Conservation (phyloP, 371 early-diverging fungal species). For the Cokeromyces recurvatus region DNA sequence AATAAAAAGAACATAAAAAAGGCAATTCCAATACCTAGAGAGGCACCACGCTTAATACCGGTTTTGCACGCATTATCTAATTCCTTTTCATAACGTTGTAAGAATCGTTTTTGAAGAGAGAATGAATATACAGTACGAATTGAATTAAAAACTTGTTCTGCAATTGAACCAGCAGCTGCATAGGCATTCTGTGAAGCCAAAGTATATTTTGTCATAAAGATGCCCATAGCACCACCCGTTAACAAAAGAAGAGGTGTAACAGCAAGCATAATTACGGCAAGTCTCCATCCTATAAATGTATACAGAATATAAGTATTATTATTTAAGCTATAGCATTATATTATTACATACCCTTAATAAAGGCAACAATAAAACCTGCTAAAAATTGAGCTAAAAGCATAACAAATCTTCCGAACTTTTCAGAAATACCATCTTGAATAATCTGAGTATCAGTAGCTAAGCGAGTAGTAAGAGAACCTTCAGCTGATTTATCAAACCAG, state of each 20-base stretch:
- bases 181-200: slow-evolving; percentile 27
- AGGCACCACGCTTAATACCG: slow-evolving; percentile 48
- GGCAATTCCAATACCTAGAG: slow-evolving; percentile 53
- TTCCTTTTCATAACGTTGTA: slow-evolving; percentile 51
- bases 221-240: slow-evolving; percentile 57
- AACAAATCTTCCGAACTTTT: slow-evolving; percentile 72
- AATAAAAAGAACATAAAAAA: slow-evolving; percentile 58
- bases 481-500: slow-evolving; percentile 74
- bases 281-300: slow-evolving; percentile 56
- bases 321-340: too few relatives aligned
- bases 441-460: slow-evolving; percentile 70
- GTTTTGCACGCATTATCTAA: slow-evolving; percentile 46
- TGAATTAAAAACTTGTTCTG: slow-evolving; percentile 68
- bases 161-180: slow-evolving; percentile 39
- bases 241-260: slow-evolving; percentile 56
- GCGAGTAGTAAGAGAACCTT: slow-evolving; percentile 65
- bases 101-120: slow-evolving; percentile 69
- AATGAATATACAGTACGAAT: slow-evolving; percentile 87
- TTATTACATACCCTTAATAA: slow-evolving; percentile 49
- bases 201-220: slow-evolving; percentile 49
- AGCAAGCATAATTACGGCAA: slow-evolving; percentile 68
- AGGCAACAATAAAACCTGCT: slow-evolving; percentile 39
- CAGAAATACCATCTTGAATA: slow-evolving; percentile 81
- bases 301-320: too few relatives aligned
- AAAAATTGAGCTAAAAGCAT: slow-evolving; percentile 43